Evolutionary conservation across 2,329 filamentous ascomycete species (phyloP), one percentile per base, ranked within the genome.

Genomic region (Sarocladiaceae sp.): DNA sequence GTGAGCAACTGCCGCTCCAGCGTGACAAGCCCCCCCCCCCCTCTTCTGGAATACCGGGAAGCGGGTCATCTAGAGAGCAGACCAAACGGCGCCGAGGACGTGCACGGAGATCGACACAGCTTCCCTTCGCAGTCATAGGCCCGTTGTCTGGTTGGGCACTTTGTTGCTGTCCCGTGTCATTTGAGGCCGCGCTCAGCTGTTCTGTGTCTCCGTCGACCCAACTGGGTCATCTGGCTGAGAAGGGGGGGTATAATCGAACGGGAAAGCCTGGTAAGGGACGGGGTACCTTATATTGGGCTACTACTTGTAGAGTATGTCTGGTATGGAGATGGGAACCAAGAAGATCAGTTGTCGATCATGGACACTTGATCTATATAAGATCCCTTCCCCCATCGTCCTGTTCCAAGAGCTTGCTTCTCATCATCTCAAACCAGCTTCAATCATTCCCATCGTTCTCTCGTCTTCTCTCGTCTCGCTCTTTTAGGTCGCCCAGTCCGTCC

Each of bases 361-460:
- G 37, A 41, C n/a, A n/a, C n/a, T n/a, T 41, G 37, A 41, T 41
- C 37, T 41, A 41, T 41, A 41, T 41, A 41, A 41, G 24, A 18
- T 9, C 15, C 13, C 37, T 16, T 27, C 15, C 3, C 37, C 37
- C 4, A 6, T 41, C 23, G 23, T 15, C 23, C 16, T 13, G 3
- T 12, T 19, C 19, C n/a, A 10, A 10, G 10, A 10, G 9, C 27
- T 31, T n/a, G 19, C 16, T 33, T 13, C 11, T 26, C 35, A 40
- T 24, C 4, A 6, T 16, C 20, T 24, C 35, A 5, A 43, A 3
- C 29, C 37, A 34, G 15, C 24, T 13, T 20, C 33, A 37, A 6
- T 45, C 32, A 9, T 45, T 16, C 21, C n/a, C 12, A 13, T 37
- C 31, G 18, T 16, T 7, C 13, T 27, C 24, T 41, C 23, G n/a